Evolutionary conservation across 192 early-diverging fungal species (phyloP), one percentile per base, ranked within the genome.

Genomic region (Backusella liffmaniae): DNA sequence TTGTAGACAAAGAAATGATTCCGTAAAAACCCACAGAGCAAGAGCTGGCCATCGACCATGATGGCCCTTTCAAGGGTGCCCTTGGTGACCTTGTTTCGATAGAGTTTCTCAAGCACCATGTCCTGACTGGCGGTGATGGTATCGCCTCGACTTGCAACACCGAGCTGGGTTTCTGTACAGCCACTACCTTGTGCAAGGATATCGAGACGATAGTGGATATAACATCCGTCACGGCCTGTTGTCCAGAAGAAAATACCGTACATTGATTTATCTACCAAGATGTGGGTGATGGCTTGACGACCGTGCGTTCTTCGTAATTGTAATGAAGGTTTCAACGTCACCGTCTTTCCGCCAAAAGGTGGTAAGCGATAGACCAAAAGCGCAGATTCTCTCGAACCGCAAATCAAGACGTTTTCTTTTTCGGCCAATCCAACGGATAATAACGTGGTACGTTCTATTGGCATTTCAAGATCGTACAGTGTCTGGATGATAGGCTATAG

Each of bases 1-100:
- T 96, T 94, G 59, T 89, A 84, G 0, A 94, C 84, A 73, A 93
- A 92, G 49, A 95, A 86, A 30, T 89, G 82, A 56, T 92, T 92
- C 32, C 91, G 80, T 74, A 89, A 91, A 73, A 95, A 96, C 2
- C 92, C 91, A 23, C 92, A 82, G 0, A 93, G 79, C 0, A 92
- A 53, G 3, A 92, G 68, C 16, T 86, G 81, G 1, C 78, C 82
- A 41, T 90, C 86, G 29, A 89, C 75, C 10, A 84, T 77, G 4
- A 87, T 12, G 32, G 86, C 80, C 12, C 81, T 78, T 79, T 95
- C 94, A n/a, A 95, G 67, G 88, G 93, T 93, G 2, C 94, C 95
- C 30, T 84, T 86, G 4, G 95, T 95, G 42, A 96, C 83, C 68
- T 87, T 90, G n/a, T 87, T 84, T 21, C 77, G 75, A 51, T 87